Evolutionary conservation across 1,284 basidiomycete genomes (phyloP).

Genomic region (Cryptococcus sp.): DNA sequence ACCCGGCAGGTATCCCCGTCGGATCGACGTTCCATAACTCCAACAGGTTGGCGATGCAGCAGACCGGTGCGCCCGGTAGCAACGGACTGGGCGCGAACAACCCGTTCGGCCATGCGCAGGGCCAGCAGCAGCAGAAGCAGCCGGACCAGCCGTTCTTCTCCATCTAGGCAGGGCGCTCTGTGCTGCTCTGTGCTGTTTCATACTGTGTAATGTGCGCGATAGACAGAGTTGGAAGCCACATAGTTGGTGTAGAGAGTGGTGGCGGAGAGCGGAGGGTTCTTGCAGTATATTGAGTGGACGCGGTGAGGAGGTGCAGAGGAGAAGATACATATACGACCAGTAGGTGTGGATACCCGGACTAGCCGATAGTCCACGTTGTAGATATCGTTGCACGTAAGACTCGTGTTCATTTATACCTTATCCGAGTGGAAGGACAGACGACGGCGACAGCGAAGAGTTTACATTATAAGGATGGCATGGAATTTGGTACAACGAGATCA

Average conservation of each 20-base stretch:
- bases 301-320: no score
- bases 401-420: neutral
- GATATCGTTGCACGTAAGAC: neutral
- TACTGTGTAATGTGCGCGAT: no score
- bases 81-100: constrained; percentile 57
- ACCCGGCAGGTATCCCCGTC: constrained; percentile 61
- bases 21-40: constrained; percentile 54
- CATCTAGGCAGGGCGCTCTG: constrained; percentile 51
- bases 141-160: constrained; percentile 81
- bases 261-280: neutral
- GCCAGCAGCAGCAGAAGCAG: constrained; percentile 38
- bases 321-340: no score
- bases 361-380: no score
- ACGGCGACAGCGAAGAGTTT: no score
- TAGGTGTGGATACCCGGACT: no score
- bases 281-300: neutral
- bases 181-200: neutral
- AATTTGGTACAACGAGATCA: no score
- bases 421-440: no score
- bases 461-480: no score
- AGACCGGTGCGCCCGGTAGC: constrained; percentile 51
- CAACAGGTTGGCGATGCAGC: constrained; percentile 59
- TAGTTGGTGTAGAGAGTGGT: no score
- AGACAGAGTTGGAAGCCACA: no score
- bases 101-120: constrained; percentile 65